phyloP scores from a whole-genome alignment of 306 rosid species.

The Cucurbita ficifolia region DNA sequence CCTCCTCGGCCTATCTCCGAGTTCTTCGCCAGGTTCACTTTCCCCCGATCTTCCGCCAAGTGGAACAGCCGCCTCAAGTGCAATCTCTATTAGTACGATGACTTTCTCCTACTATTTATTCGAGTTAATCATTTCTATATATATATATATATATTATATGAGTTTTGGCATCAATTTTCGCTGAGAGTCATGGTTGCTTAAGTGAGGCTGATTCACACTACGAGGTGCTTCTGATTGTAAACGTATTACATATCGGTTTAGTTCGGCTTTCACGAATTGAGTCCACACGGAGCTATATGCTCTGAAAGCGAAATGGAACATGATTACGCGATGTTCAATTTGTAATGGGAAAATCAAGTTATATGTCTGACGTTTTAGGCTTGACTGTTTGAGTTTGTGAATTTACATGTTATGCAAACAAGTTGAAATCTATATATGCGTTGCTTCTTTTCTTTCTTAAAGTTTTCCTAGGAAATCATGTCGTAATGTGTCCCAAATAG shows the following conservation, averaged over 20 bases:
- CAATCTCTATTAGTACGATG: constrained; percentile 86
- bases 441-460: not conserved
- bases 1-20: constrained; percentile 93
- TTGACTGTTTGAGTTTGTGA: not conserved
- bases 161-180: not conserved
- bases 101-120: not conserved
- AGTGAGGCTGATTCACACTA: not conserved
- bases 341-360: not conserved
- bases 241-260: no score
- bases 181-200: not conserved
- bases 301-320: not conserved
- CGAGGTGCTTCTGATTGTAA: not conserved
- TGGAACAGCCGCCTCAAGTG: constrained; percentile 98
- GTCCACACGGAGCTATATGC: not conserved
- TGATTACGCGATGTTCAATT: not conserved
- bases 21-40: constrained; percentile 84
- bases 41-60: constrained; percentile 66
- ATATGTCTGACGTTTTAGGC: not conserved
- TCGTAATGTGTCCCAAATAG: not conserved
- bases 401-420: not conserved
- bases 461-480: not conserved
- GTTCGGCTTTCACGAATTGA: not conserved
- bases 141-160: not conserved
- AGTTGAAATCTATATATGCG: not conserved
- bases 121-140: not conserved